phyloP scores from a whole-genome alignment of 129 eudicot genomes.

The Ambrosia artemisiifolia region DNA sequence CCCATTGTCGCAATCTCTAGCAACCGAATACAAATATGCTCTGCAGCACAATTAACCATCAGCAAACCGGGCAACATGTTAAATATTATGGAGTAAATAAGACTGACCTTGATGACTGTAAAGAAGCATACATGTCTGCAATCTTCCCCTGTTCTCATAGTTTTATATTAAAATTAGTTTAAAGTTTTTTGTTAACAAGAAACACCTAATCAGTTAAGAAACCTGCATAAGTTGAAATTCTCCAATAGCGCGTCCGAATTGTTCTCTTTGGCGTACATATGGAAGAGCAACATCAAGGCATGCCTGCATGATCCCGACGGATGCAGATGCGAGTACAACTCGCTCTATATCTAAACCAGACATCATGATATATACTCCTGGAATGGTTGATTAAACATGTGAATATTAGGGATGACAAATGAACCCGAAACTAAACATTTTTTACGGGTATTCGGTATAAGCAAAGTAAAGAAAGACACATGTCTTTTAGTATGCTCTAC shows the following conservation, averaged over 20 bases:
- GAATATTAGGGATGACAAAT: no score
- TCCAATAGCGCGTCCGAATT: conserved; percentile 83
- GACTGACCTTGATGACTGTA: conserved; percentile 77
- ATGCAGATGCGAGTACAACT: conserved; percentile 76
- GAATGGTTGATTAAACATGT: not conserved
- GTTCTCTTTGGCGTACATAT: conserved; percentile 74
- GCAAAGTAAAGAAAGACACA: no score
- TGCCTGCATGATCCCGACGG: conserved; percentile 95
- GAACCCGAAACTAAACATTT: no score
- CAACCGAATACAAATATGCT: conserved; percentile 80
- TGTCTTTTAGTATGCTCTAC: conserved; percentile 36
- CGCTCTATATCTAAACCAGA: conserved; percentile 87
- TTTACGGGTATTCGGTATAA: no score
- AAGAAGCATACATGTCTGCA: conserved; percentile 79
- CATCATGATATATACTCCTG: conserved; percentile 97
- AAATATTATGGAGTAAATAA: not conserved
- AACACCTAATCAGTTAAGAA: no score
- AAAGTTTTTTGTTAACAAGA: no score
- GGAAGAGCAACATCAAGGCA: conserved; percentile 91
- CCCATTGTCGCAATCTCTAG: conserved; percentile 85
- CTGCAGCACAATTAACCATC: conserved; percentile 31
- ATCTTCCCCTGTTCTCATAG: conserved; percentile 58
- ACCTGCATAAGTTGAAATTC: conserved; percentile 91
- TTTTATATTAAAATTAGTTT: no score
- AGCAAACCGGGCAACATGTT: no score